Base-by-base conservation (phyloP, 2,329 filamentous ascomycete genomes). In the Aureobasidium sp. region DNA sequence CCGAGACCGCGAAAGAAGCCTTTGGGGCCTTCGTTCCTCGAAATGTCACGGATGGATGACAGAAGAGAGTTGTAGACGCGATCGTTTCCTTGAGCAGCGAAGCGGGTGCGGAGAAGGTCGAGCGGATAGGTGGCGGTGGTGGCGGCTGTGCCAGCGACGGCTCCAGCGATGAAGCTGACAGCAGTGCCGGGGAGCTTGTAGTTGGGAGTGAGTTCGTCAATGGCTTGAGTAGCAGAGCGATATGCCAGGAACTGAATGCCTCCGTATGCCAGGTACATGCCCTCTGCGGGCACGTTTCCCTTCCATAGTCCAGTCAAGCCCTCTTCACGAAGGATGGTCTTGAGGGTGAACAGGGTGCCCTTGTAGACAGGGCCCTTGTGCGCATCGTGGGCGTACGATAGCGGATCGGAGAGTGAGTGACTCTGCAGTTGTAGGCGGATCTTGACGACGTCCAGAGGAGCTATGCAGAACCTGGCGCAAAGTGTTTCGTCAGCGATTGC, bases 361-460 rank as follows among this genome's bases (percentile, higher is more conserved):
- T 87, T 90, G 76, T 93, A 89, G 27, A 74, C 71, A 71, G 58
- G 80, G 54, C 67, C 78, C 54, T 71, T 68, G 13, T 60, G 49
- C 2, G 62, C 51, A 17, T 49, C 42, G 13, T 74, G 69, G 57
- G 76, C 76, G 64, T 83, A 79, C 47, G 84, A 81, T 10, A 85
- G 74, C 2, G 90, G 88, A 69, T 93, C 87, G 67, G 87, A 87
- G 62, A 89, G 83, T 51, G 90, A 91, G 76, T 95, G 88, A 46
- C 89, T 84, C 74, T 97, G 94, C 19, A 99, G 85, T 73, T 99
- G 94, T 47, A 97, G 86, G 49, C 94, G 89, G 75, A 99, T 99
- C 79, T 99, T 97, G 76, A 97, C 85, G 64, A 99, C 94, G 74
- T 99, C 94, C 66, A 99, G 88, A 57, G 94, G 94, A 19, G 94